Percentiles rank a stretch among this genome's conserved stretches.
Conservation (phyloP, 31 red algal genomes). For the Asparagopsis taxiformis region DNA sequence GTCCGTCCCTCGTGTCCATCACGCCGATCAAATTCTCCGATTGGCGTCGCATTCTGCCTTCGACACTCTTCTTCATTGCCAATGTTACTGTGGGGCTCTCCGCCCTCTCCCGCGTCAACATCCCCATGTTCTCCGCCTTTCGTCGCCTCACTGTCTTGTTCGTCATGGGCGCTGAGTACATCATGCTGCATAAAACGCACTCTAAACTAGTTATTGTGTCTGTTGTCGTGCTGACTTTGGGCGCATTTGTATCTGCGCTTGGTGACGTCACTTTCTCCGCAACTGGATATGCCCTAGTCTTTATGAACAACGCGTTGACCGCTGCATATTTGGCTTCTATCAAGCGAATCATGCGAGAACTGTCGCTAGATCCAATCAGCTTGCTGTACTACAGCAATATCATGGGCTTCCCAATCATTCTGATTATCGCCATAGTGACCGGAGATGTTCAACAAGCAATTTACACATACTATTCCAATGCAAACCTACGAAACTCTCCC, state of each 20-base stretch:
- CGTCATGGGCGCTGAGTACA: constrained; percentile 85
- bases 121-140: constrained; percentile 96
- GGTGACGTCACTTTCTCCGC: constrained; percentile 76
- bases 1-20: constrained; percentile 28
- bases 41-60: constrained; percentile 34
- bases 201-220: constrained; percentile 34
- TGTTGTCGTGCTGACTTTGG: constrained; percentile 75
- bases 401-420: constrained; percentile 59
- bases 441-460: constrained; percentile 44
- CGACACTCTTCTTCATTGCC: constrained; percentile 63
- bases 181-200: constrained; percentile 65
- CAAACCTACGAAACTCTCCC: constrained; percentile 40
- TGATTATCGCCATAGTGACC: constrained; percentile 37
- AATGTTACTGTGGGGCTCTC: constrained; percentile 82
- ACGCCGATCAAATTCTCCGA: constrained; percentile 27
- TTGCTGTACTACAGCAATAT: constrained; percentile 78
- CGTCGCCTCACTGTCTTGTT: constrained; percentile 77
- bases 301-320: constrained; percentile 87
- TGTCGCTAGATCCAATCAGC: constrained; percentile 59
- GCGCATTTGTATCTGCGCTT: constrained; percentile 82
- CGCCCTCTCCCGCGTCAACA: constrained; percentile 80
- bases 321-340: constrained; percentile 80
- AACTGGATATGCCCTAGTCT: constrained; percentile 79
- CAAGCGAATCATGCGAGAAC: constrained; percentile 71
- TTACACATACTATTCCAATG: constrained; percentile 18